These are phyloP conservation scores for Globisporangium emineosum DNA, from an alignment of 352 stramenopile genomes.

Conservation along the genomic window DNA sequence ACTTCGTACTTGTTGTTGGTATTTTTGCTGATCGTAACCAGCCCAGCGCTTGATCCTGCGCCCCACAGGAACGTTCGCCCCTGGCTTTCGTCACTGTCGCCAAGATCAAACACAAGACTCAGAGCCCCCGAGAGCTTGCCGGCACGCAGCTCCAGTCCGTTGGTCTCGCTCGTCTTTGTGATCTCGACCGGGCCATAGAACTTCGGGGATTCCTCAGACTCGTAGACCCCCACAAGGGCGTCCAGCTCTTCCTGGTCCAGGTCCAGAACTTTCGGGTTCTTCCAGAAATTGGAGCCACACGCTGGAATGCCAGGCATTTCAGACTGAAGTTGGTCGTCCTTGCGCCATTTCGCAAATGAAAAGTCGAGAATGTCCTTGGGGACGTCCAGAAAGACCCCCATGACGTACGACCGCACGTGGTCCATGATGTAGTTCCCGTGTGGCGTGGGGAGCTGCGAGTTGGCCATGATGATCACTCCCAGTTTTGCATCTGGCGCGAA, in stretches of 20 bases:
- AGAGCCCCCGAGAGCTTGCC: neutral
- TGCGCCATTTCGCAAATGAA: slow-evolving; percentile 34
- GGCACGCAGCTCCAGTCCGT: slow-evolving; percentile 2
- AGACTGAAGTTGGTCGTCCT: slow-evolving; percentile 29
- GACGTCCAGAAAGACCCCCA: slow-evolving; percentile 64
- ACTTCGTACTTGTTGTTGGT: slow-evolving; percentile 1
- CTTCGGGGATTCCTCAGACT: slow-evolving; percentile 26
- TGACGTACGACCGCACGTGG: slow-evolving; percentile 62
- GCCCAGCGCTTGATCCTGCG: neutral
- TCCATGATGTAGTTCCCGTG: slow-evolving; percentile 47
- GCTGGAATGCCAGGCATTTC: slow-evolving; percentile 28
- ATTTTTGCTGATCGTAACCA: neutral
- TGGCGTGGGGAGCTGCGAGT: slow-evolving; percentile 37
- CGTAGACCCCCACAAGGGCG: slow-evolving; percentile 43
- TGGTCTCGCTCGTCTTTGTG: neutral
- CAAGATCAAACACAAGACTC: neutral
- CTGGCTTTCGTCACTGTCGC: neutral
- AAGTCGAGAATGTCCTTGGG: slow-evolving; percentile 49
- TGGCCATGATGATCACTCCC: slow-evolving; percentile 57
- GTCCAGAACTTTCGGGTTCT: slow-evolving; percentile 25
- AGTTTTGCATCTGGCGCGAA: slow-evolving; percentile 45
- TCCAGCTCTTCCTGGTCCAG: slow-evolving; percentile 24
- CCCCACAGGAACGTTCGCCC: slow-evolving; percentile 4
- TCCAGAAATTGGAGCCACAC: slow-evolving; percentile 47
- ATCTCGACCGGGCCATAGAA: slow-evolving; percentile 42